phyloP scores from a whole-genome alignment of 805 yeast species.

The Wickerhamiella domercqiae region DNA sequence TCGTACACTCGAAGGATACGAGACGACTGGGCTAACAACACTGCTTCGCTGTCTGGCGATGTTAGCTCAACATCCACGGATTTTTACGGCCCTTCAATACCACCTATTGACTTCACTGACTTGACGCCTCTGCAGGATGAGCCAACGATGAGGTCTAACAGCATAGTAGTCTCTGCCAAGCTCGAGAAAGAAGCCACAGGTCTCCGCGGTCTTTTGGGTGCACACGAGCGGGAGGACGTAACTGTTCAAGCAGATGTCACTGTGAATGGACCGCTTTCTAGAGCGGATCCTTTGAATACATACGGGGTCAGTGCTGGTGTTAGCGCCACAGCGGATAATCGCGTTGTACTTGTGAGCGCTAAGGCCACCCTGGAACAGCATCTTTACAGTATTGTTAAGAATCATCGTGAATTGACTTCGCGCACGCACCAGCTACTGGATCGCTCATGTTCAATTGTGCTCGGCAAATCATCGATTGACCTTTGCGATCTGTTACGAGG shows the following conservation, averaged over 20 bases:
- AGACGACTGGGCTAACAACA: background rate
- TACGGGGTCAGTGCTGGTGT: background rate
- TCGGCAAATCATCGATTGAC: background rate
- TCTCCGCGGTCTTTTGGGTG: conserved; percentile 1
- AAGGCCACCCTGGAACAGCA: background rate
- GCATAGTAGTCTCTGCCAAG: too few relatives aligned
- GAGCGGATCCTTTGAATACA: background rate
- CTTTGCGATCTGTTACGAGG: background rate
- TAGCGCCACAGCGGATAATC: background rate
- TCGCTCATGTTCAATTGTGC: background rate
- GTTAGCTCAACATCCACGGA: too few relatives aligned
- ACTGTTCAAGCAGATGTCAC: background rate
- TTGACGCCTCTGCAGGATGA: too few relatives aligned
- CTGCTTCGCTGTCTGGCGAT: background rate
- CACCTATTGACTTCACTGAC: background rate
- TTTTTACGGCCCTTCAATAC: too few relatives aligned
- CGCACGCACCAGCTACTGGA: background rate
- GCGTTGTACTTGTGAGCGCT: background rate
- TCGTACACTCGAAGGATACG: background rate
- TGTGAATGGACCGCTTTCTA: background rate
- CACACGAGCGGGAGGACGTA: background rate
- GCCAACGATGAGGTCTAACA: too few relatives aligned
- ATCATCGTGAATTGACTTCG: background rate
- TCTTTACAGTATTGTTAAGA: background rate
- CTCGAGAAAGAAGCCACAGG: background rate